Conservation (phyloP, 352 stramenopile genomes). For the Blastocystis sp. region DNA sequence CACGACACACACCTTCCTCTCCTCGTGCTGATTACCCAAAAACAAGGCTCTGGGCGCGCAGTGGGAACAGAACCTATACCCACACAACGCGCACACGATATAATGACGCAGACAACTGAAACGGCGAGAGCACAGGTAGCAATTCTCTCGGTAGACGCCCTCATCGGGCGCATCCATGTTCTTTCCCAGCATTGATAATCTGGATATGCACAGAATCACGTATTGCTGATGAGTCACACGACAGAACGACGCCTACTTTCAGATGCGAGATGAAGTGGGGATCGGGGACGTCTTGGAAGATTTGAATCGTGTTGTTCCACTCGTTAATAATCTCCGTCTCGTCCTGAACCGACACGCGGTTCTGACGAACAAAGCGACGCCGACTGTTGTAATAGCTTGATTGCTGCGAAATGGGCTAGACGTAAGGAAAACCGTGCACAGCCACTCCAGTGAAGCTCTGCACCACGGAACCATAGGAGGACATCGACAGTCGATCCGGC, state of each 20-base stretch:
- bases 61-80: conserved; percentile 41
- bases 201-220: conserved; percentile 37
- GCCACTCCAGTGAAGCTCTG: not conserved
- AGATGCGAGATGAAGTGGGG: conserved; percentile 26
- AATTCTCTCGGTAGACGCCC: conserved; percentile 23
- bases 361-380: conserved; percentile 20
- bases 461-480: conserved; percentile 34
- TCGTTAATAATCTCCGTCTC: conserved; percentile 70
- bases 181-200: conserved; percentile 43
- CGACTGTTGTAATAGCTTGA: not conserved
- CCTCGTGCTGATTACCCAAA: conserved; percentile 32
- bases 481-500: conserved; percentile 13
- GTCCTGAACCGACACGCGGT: conserved; percentile 44
- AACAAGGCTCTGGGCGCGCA: conserved; percentile 10
- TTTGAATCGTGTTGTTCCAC: conserved; percentile 58
- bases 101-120: conserved; percentile 44
- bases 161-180: conserved; percentile 12
- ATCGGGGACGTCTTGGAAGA: conserved; percentile 20
- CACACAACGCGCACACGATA: conserved; percentile 52
- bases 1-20: conserved; percentile 47
- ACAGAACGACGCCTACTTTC: not conserved
- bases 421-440: not conserved
- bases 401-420: conserved; percentile 26
- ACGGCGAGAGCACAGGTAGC: conserved; percentile 5
- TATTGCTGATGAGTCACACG: conserved; percentile 31